A percentile compares a stretch with the other conserved stretches of the same genome.
Evolutionary conservation across 331 rosid species (phyloP).

Genomic region (Phaseolus coccineus): DNA sequence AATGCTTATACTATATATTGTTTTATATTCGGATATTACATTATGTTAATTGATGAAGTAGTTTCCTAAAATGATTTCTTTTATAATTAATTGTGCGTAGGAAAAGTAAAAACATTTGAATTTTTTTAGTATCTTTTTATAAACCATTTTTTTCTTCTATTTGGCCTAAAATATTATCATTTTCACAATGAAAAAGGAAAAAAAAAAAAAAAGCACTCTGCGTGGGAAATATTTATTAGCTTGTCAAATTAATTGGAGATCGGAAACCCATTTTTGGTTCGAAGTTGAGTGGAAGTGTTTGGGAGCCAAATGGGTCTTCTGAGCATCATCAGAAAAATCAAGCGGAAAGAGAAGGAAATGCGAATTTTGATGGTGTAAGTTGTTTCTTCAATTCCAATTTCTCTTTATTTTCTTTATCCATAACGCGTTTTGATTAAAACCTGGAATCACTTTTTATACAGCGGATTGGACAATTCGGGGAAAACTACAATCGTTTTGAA

Average conservation of each 20-base stretch:
- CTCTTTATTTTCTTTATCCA: neutral
- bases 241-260: neutral
- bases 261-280: neutral
- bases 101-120: no score
- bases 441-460: conserved; percentile 33
- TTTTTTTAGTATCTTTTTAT: no score
- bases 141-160: no score
- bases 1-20: neutral
- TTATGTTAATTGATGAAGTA: no score
- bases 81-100: no score
- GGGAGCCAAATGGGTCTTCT: conserved; percentile 69
- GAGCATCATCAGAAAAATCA: conserved; percentile 74
- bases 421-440: neutral
- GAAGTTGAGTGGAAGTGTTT: neutral
- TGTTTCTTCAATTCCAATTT: neutral
- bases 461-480: conserved; percentile 85
- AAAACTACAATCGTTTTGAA: conserved; percentile 76
- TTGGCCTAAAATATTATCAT: neutral
- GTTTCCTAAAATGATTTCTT: no score
- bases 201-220: neutral
- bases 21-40: neutral
- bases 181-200: neutral
- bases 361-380: conserved; percentile 79
- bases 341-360: conserved; percentile 81
- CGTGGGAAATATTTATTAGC: neutral